Conservation (phyloP, 495 filamentous ascomycete genomes). For the Penicillium coprophilum region DNA sequence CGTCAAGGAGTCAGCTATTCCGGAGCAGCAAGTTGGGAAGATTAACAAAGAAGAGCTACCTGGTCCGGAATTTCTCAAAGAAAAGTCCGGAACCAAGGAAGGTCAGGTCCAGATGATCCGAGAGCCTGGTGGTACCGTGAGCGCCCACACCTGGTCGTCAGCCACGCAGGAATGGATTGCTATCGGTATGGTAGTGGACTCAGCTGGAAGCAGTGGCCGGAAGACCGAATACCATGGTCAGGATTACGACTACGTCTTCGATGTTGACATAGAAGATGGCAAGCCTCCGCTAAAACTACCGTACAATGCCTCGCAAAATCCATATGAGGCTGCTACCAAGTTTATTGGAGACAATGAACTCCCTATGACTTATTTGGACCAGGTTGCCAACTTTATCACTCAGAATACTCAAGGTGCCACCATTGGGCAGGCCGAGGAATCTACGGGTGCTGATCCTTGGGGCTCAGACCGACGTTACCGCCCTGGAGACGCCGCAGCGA, state of each 20-base stretch:
- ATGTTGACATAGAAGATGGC: conserved; percentile 96
- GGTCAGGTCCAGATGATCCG: conserved; percentile 90
- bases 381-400: conserved; percentile 91
- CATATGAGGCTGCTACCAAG: conserved; percentile 86
- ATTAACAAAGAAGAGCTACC: conserved; percentile 90
- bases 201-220: conserved; percentile 74
- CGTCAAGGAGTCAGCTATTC: conserved; percentile 80
- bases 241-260: conserved; percentile 97
- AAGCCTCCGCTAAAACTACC: conserved; percentile 92
- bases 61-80: conserved; percentile 77
- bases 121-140: conserved; percentile 74
- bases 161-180: conserved; percentile 71
- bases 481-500: conserved; percentile 59
- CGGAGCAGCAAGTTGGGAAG: conserved; percentile 73
- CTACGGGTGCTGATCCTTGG: conserved; percentile 65
- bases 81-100: conserved; percentile 83
- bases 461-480: conserved; percentile 75
- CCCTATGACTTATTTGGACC: conserved; percentile 84
- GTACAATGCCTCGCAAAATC: conserved; percentile 89
- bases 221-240: conserved; percentile 76
- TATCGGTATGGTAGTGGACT: conserved; percentile 90
- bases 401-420: conserved; percentile 84
- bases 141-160: conserved; percentile 77
- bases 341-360: conserved; percentile 92
- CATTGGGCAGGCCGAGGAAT: conserved; percentile 58